Evolutionary conservation across 371 early-diverging fungal genomes (phyloP).

Genomic region (Rhizopus microsporus): DNA sequence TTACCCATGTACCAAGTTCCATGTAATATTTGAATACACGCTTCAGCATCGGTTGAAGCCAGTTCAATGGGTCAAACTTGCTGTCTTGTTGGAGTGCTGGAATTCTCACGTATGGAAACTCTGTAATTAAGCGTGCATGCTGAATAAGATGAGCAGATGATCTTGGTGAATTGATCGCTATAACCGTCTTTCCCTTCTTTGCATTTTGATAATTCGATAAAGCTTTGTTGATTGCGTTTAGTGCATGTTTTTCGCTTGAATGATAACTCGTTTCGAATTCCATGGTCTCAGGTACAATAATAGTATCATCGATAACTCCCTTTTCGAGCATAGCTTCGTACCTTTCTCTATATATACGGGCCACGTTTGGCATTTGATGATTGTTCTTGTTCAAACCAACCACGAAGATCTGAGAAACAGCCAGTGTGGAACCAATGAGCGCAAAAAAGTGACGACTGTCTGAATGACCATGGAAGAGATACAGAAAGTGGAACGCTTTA

Average conservation of each 20-base stretch:
- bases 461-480: slow-evolving; percentile 66
- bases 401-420: slow-evolving; percentile 63
- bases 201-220: slow-evolving; percentile 62
- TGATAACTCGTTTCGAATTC: slow-evolving; percentile 54
- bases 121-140: slow-evolving; percentile 55
- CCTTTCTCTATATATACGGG: slow-evolving; percentile 38
- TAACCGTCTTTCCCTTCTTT: slow-evolving; percentile 68
- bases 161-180: slow-evolving; percentile 67
- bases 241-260: slow-evolving; percentile 58
- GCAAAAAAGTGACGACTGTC: slow-evolving; percentile 78
- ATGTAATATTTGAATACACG: slow-evolving; percentile 77
- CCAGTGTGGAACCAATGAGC: slow-evolving; percentile 62
- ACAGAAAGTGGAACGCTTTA: slow-evolving; percentile 60
- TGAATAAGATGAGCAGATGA: slow-evolving; percentile 50
- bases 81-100: slow-evolving; percentile 63
- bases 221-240: slow-evolving; percentile 48
- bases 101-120: slow-evolving; percentile 69
- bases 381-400: slow-evolving; percentile 67
- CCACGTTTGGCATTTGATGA: slow-evolving; percentile 76
- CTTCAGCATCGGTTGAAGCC: slow-evolving; percentile 74
- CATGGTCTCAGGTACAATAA: slow-evolving; percentile 50
- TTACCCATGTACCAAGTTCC: slow-evolving; percentile 70
- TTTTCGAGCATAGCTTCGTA: slow-evolving; percentile 21
- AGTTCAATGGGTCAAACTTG: slow-evolving; percentile 78
- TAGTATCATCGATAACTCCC: slow-evolving; percentile 36